Percentiles rank a stretch among this genome's conserved stretches.
Evolutionary conservation across 768 basidiomycete genomes (phyloP).

Genomic region (Xanthoconium purpureum): DNA sequence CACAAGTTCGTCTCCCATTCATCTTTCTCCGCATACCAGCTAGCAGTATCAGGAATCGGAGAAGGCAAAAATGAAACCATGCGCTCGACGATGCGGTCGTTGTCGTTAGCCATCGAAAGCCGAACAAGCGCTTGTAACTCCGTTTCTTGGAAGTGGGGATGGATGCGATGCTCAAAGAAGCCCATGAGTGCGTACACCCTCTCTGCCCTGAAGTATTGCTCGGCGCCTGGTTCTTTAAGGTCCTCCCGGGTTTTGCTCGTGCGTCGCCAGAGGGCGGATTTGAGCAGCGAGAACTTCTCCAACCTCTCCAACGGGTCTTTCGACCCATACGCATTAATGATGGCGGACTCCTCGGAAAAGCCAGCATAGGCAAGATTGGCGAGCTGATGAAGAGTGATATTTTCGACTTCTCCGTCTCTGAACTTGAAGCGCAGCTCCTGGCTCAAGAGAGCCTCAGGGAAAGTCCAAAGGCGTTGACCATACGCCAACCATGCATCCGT

Average conservation of each 20-base stretch:
- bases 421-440: slow-evolving; percentile 17
- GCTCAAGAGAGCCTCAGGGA: slow-evolving; percentile 17
- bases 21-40: slow-evolving; percentile 24
- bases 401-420: slow-evolving; percentile 6
- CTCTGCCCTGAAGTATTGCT: slow-evolving; percentile 10
- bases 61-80: slow-evolving; percentile 23
- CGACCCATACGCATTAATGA: slow-evolving; percentile 21
- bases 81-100: slow-evolving; percentile 18
- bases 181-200: background rate
- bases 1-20: slow-evolving; percentile 14
- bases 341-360: slow-evolving; percentile 17
- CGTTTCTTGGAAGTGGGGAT: slow-evolving; percentile 15
- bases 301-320: slow-evolving; percentile 23
- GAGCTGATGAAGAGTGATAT: slow-evolving; percentile 23
- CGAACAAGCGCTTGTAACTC: slow-evolving; percentile 21
- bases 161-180: slow-evolving; percentile 26
- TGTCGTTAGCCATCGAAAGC: slow-evolving; percentile 26
- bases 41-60: background rate
- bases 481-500: too few species aligned
- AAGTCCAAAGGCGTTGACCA: background rate
- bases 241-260: background rate
- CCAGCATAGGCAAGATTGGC: slow-evolving; percentile 20
- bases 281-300: slow-evolving; percentile 21
- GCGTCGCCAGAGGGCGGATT: slow-evolving; percentile 24
- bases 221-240: background rate